Conservation (phyloP, 2,329 filamentous ascomycete species). For the Paecilomyces niveus region DNA sequence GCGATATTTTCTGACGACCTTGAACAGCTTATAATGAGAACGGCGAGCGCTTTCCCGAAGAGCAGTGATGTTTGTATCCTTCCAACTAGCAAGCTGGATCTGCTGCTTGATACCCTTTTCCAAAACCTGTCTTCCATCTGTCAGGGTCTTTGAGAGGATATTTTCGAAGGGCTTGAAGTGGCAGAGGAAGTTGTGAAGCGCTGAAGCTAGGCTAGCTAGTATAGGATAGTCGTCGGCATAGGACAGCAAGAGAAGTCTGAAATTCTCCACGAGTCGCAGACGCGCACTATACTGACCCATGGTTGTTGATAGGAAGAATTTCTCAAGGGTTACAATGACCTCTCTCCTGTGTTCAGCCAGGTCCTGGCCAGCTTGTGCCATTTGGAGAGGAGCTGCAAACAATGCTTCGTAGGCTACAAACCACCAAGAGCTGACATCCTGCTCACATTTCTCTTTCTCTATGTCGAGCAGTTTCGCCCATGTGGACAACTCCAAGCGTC, state of each 20-base stretch:
- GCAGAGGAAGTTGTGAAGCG: slow-evolving; percentile 67
- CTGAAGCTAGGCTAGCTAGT: slow-evolving; percentile 53
- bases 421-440: slow-evolving; percentile 87
- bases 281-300: slow-evolving; percentile 74
- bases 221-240: slow-evolving; percentile 53
- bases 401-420: slow-evolving; percentile 91
- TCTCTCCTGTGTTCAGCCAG: slow-evolving; percentile 58
- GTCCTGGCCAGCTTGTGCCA: slow-evolving; percentile 53
- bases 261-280: slow-evolving; percentile 58
- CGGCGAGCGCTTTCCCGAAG: slow-evolving; percentile 81
- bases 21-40: slow-evolving; percentile 88
- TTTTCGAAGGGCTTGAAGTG: slow-evolving; percentile 68
- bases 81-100: slow-evolving; percentile 93
- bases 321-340: slow-evolving; percentile 67
- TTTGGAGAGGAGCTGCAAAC: slow-evolving; percentile 64
- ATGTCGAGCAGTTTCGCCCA: slow-evolving; percentile 86
- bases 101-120: slow-evolving; percentile 92
- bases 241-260: slow-evolving; percentile 58
- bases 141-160: slow-evolving; percentile 57
- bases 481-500: slow-evolving; percentile 81
- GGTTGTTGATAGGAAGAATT: slow-evolving; percentile 71
- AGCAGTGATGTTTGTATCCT: slow-evolving; percentile 89
- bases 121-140: slow-evolving; percentile 61
- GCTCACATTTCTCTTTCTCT: slow-evolving; percentile 67
- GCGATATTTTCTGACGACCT: slow-evolving; percentile 84